Conservation (phyloP, 495 filamentous ascomycete species). For the Xylaria venustula region DNA sequence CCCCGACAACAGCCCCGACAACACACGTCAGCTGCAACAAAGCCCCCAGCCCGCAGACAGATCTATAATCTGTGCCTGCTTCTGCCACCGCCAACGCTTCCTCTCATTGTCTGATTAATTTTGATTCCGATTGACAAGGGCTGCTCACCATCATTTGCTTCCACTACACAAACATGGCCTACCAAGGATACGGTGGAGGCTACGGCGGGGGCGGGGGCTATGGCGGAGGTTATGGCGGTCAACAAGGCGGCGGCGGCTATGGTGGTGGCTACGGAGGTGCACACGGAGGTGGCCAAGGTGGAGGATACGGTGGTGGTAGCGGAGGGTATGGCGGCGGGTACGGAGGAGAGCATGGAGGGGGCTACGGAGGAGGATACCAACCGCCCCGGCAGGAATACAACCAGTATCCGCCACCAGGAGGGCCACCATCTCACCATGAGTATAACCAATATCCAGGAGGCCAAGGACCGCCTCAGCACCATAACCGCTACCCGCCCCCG, state of each 20-base stretch:
- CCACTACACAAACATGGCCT: too few species aligned
- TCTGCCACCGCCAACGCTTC: too few species aligned
- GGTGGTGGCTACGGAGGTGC: background rate
- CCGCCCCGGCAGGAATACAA: constrained; percentile 12
- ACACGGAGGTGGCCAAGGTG: constrained; percentile 3
- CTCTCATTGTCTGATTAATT: too few species aligned
- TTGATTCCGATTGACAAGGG: too few species aligned
- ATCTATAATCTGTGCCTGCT: too few species aligned
- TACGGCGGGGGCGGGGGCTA: constrained; percentile 15
- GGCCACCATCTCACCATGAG: constrained; percentile 14
- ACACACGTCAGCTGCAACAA: too few species aligned
- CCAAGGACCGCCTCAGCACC: constrained; percentile 24
- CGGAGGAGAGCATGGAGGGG: constrained; percentile 18
- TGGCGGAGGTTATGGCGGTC: background rate
- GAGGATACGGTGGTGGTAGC: constrained; percentile 17
- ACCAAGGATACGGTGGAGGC: constrained; percentile 22
- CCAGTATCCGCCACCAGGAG: constrained; percentile 19
- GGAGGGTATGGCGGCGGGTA: constrained; percentile 20
- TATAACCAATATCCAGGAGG: constrained; percentile 20
- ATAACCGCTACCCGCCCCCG: constrained; percentile 35
- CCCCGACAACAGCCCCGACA: too few species aligned
- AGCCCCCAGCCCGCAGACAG: too few species aligned
- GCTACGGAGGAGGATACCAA: constrained; percentile 10
- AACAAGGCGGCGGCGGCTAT: background rate
- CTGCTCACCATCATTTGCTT: too few species aligned